Evolutionary conservation across 2,329 filamentous ascomycete genomes (phyloP).

Genomic region (Aspergillus oerlinghausenensis): DNA sequence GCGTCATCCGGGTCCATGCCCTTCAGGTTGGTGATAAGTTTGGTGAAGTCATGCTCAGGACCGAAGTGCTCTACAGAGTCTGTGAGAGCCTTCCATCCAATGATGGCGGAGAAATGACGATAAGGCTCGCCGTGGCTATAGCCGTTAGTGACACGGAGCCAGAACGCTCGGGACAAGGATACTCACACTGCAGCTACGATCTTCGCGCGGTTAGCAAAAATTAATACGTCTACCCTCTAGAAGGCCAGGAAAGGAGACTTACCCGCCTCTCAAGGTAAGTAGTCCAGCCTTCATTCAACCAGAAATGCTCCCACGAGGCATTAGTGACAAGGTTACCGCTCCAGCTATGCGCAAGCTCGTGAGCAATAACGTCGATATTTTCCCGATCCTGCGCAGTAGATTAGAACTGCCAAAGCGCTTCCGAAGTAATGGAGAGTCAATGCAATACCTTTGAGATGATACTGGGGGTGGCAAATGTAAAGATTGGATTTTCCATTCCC

Average conservation of each 20-base stretch:
- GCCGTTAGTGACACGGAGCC: background rate
- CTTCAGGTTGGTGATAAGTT: constrained; percentile 80
- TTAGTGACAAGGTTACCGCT: constrained; percentile 69
- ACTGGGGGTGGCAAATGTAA: constrained; percentile 91
- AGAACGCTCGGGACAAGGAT: background rate
- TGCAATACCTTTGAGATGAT: constrained; percentile 69
- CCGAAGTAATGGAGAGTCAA: background rate
- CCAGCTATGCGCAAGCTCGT: constrained; percentile 74
- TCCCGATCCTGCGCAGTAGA: constrained; percentile 56
- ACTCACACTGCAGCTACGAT: constrained; percentile 40
- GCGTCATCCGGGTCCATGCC: constrained; percentile 93
- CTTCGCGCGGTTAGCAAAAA: constrained; percentile 21
- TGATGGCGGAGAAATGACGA: constrained; percentile 91
- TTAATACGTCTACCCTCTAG: background rate
- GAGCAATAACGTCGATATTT: constrained; percentile 94
- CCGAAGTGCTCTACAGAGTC: constrained; percentile 77
- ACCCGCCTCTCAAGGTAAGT: constrained; percentile 82
- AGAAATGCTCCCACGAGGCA: constrained; percentile 51
- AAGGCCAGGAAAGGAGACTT: constrained; percentile 9
- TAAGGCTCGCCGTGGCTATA: constrained; percentile 72
- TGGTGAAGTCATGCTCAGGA: constrained; percentile 84
- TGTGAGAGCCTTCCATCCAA: constrained; percentile 86
- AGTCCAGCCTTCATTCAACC: constrained; percentile 80
- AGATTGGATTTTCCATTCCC: constrained; percentile 82
- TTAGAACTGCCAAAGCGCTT: constrained; percentile 1